These are phyloP conservation scores for Aureobasidium lini DNA, from an alignment of 2,329 filamentous ascomycete species.

Conservation along the genomic window DNA sequence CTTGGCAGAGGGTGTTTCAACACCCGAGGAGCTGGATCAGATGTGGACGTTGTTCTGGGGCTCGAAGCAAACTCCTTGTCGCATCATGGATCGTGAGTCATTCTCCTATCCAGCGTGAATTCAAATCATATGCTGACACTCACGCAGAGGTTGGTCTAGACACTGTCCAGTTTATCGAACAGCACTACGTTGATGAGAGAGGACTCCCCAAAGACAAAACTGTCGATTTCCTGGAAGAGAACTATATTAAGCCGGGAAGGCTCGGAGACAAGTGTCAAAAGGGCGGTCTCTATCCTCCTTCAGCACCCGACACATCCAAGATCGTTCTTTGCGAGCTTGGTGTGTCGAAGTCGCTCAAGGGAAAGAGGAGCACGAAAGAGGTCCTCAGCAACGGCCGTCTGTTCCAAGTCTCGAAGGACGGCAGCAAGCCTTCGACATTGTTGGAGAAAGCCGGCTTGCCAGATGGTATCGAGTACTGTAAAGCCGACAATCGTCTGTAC, in stretches of 20 bases:
- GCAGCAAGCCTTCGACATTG: not conserved
- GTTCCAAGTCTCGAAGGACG: not conserved
- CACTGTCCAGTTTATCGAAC: constrained; percentile 47
- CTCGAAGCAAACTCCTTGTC: constrained; percentile 26
- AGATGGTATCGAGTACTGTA: constrained; percentile 27
- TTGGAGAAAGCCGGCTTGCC: constrained; percentile 14
- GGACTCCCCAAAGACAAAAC: constrained; percentile 34
- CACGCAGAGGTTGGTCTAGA: constrained; percentile 39
- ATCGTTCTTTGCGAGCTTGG: constrained; percentile 4
- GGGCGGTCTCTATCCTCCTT: constrained; percentile 16
- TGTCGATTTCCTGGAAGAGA: constrained; percentile 38
- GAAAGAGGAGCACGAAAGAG: not conserved
- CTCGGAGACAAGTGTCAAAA: constrained; percentile 32
- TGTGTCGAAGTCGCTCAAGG: not conserved
- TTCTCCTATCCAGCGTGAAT: not conserved
- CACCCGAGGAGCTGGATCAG: constrained; percentile 42
- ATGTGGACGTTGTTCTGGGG: constrained; percentile 38
- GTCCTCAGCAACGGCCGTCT: not conserved
- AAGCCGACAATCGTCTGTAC: constrained; percentile 22
- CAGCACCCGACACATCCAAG: not conserved
- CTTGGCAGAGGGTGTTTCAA: constrained; percentile 43
- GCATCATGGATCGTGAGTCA: constrained; percentile 35
- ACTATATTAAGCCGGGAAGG: constrained; percentile 42
- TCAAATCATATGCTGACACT: not conserved
- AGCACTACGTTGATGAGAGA: constrained; percentile 46